phyloP scores from a whole-genome alignment of 2,329 filamentous ascomycete genomes.

The Aspergillus fumigatus region DNA sequence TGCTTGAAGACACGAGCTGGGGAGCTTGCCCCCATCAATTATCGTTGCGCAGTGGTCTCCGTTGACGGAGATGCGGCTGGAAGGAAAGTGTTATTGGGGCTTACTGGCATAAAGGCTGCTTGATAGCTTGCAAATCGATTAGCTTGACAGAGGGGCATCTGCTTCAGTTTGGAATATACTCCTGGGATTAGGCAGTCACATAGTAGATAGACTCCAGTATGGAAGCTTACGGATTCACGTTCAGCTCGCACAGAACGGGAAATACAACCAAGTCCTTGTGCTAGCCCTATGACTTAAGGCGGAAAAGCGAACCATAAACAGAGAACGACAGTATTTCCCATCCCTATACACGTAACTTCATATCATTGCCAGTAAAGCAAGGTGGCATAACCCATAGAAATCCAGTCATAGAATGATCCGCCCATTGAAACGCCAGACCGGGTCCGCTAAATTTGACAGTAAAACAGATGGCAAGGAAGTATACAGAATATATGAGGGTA shows the following conservation, averaged over 20 bases:
- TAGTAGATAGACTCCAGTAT: neutral
- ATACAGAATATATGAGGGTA: conserved; percentile 1
- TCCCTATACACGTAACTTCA: conserved; percentile 18
- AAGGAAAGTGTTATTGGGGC: neutral
- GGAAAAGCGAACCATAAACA: neutral
- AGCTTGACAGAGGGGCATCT: neutral
- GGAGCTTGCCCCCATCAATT: neutral
- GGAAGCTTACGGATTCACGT: neutral
- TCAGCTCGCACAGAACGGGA: neutral
- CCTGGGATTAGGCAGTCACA: neutral
- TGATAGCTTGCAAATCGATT: neutral
- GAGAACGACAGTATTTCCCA: conserved; percentile 7
- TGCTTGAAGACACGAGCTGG: neutral
- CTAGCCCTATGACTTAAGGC: neutral
- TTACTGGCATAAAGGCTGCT: neutral
- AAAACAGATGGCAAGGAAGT: conserved; percentile 1
- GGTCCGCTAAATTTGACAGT: conserved; percentile 25
- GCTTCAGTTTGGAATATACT: neutral
- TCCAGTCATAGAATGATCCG: conserved; percentile 13
- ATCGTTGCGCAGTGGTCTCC: neutral
- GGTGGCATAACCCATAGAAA: conserved; percentile 16
- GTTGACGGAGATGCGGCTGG: neutral
- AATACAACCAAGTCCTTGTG: neutral
- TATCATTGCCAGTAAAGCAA: conserved; percentile 9
- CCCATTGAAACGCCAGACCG: conserved; percentile 23